Percentiles rank a stretch among this genome's conserved stretches.
Conservation (phyloP, 2,329 filamentous ascomycete genomes). For the Remersonia thermophila region DNA sequence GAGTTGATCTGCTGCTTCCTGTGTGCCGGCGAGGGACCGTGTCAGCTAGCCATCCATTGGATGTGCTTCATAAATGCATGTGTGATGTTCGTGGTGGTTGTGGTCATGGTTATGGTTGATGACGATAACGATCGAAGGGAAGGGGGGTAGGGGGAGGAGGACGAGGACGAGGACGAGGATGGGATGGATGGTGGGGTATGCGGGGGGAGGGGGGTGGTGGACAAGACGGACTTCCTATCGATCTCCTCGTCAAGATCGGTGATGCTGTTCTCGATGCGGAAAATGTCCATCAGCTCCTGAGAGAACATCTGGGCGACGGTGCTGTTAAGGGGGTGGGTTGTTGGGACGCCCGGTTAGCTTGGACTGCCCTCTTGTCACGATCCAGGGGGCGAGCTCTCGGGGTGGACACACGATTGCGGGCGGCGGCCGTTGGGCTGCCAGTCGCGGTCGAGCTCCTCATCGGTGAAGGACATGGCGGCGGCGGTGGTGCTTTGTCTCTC, state of each 20-base stretch:
- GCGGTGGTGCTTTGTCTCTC: neutral
- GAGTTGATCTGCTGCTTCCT: conserved; percentile 71
- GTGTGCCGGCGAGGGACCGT: conserved; percentile 25
- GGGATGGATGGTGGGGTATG: conserved; percentile 1
- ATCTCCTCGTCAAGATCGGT: conserved; percentile 42
- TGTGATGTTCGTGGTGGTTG: too few relatives aligned
- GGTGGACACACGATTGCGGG: conserved; percentile 64
- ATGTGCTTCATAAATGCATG: too few relatives aligned
- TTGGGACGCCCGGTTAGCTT: too few relatives aligned
- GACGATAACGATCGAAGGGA: too few relatives aligned
- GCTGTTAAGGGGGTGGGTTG: too few relatives aligned
- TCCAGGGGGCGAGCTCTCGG: conserved; percentile 7
- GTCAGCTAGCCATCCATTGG: conserved; percentile 7
- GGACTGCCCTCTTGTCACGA: too few relatives aligned
- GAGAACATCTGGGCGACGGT: conserved; percentile 84
- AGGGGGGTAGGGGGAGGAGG: too few relatives aligned
- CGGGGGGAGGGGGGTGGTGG: conserved; percentile 3
- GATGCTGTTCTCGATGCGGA: conserved; percentile 65
- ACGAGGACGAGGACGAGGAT: neutral
- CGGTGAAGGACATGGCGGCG: conserved; percentile 30
- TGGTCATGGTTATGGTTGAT: too few relatives aligned
- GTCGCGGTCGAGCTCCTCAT: conserved; percentile 61
- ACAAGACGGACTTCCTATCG: conserved; percentile 55
- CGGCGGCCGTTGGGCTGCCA: conserved; percentile 69
- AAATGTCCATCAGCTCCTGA: conserved; percentile 73